Base-by-base conservation (phyloP, 768 basidiomycete genomes). In the Pleurotus cornucopiae region DNA sequence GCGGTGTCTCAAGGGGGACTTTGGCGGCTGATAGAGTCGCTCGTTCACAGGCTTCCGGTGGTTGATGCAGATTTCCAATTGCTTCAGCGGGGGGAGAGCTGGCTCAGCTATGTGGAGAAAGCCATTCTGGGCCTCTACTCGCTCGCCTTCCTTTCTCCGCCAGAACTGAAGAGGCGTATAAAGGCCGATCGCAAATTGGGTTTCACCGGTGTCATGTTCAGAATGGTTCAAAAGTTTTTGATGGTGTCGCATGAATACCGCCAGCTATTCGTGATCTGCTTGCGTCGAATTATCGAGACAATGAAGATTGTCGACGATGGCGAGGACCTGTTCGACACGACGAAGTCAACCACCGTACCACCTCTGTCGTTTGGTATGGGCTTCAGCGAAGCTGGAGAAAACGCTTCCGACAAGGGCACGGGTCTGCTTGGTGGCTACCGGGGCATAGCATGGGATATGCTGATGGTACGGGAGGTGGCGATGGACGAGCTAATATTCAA, bases 11-110 rank as follows among this genome's bases (percentile, higher is more conserved):
- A 78, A 48, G 62, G 70, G 4, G 80, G 81, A 61, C 67, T 94
- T 38, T 82, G 83, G 74, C 64, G 67, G 46, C 68, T 93, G 34
- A 83, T 96, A 62, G 78, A 81, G 48, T 77, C 83, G 5, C 81
- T 96, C 13, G 79, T 95, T 56, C 86, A 87, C 63, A 84, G 94
- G 45, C 78, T 98, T n/a, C 96, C 96, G 4, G 69, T 97, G 46
- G 69, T 81, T 21, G 87, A 90, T 56, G 68, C 76, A 14, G 94
- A 97, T 69, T 90, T 91, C 67, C 71, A 84, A 64, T 70, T 88
- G 59, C 70, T 83, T 61, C 70, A 73, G 54, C 76, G 83, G 60
- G 30, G 30, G 30, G 86, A 91, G 64, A 64, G 72, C 18, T 93
- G 90, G 85, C 68, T 94, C 45, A 82, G 84, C 41, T 89, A 91